These are phyloP conservation scores for Brassica napus DNA, from an alignment of 345 rosid genomes.

Conservation along the genomic window DNA sequence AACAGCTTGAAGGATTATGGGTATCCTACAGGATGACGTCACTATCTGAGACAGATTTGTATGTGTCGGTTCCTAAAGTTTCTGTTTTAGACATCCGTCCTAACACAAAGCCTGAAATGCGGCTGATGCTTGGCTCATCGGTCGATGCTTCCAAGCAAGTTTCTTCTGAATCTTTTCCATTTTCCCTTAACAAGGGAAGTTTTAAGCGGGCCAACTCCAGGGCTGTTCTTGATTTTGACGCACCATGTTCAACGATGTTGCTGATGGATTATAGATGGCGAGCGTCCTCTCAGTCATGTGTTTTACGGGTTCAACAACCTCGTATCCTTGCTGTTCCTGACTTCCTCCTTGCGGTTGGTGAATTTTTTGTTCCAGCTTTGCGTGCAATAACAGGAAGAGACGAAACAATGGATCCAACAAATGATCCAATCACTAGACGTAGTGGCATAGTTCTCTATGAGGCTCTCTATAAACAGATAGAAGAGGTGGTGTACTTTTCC, in stretches of 20 bases:
- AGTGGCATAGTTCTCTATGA: conserved; percentile 68
- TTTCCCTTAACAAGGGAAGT: conserved; percentile 5
- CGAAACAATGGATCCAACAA: conserved; percentile 86
- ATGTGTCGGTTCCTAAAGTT: conserved; percentile 84
- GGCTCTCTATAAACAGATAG: conserved; percentile 68
- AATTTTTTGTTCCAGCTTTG: conserved; percentile 92
- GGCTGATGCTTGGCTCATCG: conserved; percentile 97
- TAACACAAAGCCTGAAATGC: conserved; percentile 91
- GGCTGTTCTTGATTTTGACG: conserved; percentile 54
- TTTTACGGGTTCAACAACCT: conserved; percentile 89
- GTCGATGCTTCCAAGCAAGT: conserved; percentile 78
- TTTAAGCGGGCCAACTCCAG: conserved; percentile 51
- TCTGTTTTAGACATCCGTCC: conserved; percentile 89
- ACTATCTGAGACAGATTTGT: conserved; percentile 87
- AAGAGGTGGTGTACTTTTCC: conserved; percentile 82
- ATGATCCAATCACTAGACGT: conserved; percentile 79
- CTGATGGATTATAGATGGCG: conserved; percentile 98
- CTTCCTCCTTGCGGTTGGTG: conserved; percentile 91
- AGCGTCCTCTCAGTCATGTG: conserved; percentile 78
- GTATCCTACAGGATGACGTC: conserved; percentile 89
- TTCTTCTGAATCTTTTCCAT: conserved; percentile 55
- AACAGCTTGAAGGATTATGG: conserved; percentile 97
- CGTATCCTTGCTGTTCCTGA: conserved; percentile 95
- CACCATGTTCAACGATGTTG: conserved; percentile 82
- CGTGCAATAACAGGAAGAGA: conserved; percentile 92